These are phyloP conservation scores for Trichophyton benhamiae DNA, from an alignment of 2,329 filamentous ascomycete species.

Conservation along the genomic window DNA sequence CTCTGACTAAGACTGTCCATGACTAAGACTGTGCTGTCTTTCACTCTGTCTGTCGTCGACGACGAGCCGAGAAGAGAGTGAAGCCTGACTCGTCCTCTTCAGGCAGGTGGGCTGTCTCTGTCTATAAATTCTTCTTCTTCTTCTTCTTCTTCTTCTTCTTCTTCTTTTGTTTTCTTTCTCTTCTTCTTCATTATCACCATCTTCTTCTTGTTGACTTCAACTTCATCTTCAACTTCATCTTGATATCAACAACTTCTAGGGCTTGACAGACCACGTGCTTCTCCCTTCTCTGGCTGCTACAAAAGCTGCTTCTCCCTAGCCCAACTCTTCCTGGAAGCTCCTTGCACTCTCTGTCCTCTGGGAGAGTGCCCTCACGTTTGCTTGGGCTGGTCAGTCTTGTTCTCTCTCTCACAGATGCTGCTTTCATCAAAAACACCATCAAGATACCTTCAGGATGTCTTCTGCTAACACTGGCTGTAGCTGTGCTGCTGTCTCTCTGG, in stretches of 20 bases:
- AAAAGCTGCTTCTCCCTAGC: neutral
- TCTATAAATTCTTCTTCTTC: conserved; percentile 6
- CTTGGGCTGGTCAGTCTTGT: neutral
- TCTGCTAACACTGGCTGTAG: neutral
- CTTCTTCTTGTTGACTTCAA: neutral
- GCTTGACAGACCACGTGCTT: conserved; percentile 2
- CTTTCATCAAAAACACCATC: neutral
- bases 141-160: neutral
- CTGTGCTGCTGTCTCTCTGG: neutral
- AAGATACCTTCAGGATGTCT: neutral
- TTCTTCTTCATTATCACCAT: neutral
- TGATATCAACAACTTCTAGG: neutral
- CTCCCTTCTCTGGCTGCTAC: neutral
- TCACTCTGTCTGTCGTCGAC: neutral
- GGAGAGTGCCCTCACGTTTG: neutral
- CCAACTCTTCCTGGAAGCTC: neutral
- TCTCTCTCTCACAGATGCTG: neutral
- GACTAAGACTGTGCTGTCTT: neutral
- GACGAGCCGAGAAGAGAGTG: neutral
- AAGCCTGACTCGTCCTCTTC: neutral
- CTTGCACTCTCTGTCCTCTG: neutral
- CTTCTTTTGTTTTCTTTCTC: neutral
- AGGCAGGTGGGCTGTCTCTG: conserved; percentile 1
- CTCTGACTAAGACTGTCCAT: neutral
- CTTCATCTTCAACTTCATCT: neutral